Base-by-base conservation (phyloP, 1,139 yeast genomes). In the Yamadazyma taylorii region DNA sequence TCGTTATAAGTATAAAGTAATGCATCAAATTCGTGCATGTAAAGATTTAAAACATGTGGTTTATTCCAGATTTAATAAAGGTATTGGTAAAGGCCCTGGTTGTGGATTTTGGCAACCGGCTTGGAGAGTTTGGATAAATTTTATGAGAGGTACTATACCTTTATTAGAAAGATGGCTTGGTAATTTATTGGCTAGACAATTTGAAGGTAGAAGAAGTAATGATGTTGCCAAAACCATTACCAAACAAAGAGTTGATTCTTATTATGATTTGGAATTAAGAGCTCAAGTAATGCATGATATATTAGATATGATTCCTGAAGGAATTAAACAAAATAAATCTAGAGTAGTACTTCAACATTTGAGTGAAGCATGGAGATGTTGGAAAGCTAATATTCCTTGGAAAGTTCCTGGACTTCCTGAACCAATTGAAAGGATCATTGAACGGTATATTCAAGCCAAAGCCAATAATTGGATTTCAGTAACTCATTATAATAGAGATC, bases 71-170 rank as follows among this genome's bases (percentile, higher is more conserved):
- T 92, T 94, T 64, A 92, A 94, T 55, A 64, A 65, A 24, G 73
- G 76, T 27, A 85, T 94, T 28, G 97, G 97, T 0, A 92, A 92
- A 56, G 99, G 99, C 1, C 98, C 98, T 1, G 99, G 99, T 0
- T 87, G 95, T 66, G 99, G 99, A 2, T 87, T 92, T 59, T 94
- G 99, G 99, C 98, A 92, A 55, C 98, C 98, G 0, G 86, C 96
- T 1, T 92, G 98, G 98, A 72, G 97, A 49, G 94, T 90, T 1
- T 94, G 98, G 99, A 67, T 94, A 3, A 86, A 82, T 41, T 92
- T 92, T 58, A 63, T 92, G 63, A 71, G 98, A 51, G 99, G 99
- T 12, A 84, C 83, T n/a, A 84, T 89, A 23, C 98, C 99, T 0
- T 61, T 92, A 32, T 66, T 94, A 13, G 98, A 94, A 58, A 70